Evolutionary conservation across 192 early-diverging fungal genomes (phyloP), one percentile per base, ranked within the genome.

Genomic region (Coemansia sp.): DNA sequence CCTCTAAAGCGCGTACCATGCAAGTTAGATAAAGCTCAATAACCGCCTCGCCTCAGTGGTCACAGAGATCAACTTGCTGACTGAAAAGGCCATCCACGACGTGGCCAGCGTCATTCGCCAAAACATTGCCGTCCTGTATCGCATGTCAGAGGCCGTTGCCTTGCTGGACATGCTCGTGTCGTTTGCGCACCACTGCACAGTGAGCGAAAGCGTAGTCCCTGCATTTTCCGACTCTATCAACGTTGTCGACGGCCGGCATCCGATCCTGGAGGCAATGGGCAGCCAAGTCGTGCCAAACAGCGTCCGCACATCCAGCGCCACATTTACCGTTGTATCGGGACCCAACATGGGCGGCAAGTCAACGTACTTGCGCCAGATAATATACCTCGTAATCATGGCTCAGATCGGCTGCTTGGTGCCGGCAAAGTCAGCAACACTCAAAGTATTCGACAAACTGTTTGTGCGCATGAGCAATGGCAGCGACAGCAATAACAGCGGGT

Each of bases 261-360:
- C 94, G 0, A 85, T 95, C 9, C 64, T 88, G 15, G 92, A 94
- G 69, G 68, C 68, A 22, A 22, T 86, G 29, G 71, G 74, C 7
- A 38, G 63, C 17, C 91, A 89, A 62, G 85, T 94, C 1, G 74
- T 75, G 4, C 76, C 91, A 8, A 97, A 97, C 63, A 90, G 92
- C 61, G 75, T 86, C 8, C 87, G 77, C 59, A 88, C 90, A 6
- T 68, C 73, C 15, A 68, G 70, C 5, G 78, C 77, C 0, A 87
- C 84, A 17, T 86, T 96, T 63, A 94, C 92, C 32, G 76, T 95
- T 14, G 88, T 96, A 6, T 94, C 92, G 11, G 96, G 96, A 0
- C 92, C 94, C 7, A 98, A 98, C 68, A 96, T 94, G 95, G 90
- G 90, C 36, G 94, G 94, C 22, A 95, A 96, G 71, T 89, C 90